Percentiles rank a stretch among this genome's conserved stretches.
Evolutionary conservation across 2,329 filamentous ascomycete species (phyloP).

Genomic region (Botrytis galanthina): DNA sequence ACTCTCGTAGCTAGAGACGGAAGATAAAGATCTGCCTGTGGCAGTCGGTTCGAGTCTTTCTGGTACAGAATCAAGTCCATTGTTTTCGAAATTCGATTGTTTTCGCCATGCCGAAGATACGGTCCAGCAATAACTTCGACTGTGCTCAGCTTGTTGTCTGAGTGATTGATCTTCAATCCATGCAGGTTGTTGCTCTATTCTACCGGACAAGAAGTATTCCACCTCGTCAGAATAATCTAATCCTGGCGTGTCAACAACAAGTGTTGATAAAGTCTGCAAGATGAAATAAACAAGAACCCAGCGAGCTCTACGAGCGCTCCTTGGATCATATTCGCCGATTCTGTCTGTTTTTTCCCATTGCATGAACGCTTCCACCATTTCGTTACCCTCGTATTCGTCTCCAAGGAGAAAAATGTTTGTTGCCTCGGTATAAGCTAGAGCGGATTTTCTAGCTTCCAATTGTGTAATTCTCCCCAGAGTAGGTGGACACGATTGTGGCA

Average conservation of each 20-base stretch:
- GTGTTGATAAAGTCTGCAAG: slow-evolving; percentile 57
- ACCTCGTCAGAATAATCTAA: slow-evolving; percentile 53
- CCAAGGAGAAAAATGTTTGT: slow-evolving; percentile 58
- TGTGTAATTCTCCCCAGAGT: slow-evolving; percentile 26
- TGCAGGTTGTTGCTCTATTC: slow-evolving; percentile 53
- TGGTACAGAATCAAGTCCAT: background rate
- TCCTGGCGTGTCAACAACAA: slow-evolving; percentile 56
- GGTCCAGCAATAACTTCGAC: slow-evolving; percentile 38
- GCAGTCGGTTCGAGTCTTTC: background rate
- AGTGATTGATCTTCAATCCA: slow-evolving; percentile 45
- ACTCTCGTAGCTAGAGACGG: slow-evolving; percentile 16
- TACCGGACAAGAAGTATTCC: slow-evolving; percentile 55
- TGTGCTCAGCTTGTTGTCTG: slow-evolving; percentile 36
- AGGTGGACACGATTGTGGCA: slow-evolving; percentile 52
- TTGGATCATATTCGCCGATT: slow-evolving; percentile 51
- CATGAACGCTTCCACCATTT: slow-evolving; percentile 54
- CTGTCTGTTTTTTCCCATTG: slow-evolving; percentile 56
- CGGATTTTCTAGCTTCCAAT: slow-evolving; percentile 33
- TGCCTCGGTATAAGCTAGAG: slow-evolving; percentile 56
- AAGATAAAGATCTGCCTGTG: background rate
- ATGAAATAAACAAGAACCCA: slow-evolving; percentile 62
- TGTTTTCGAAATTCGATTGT: background rate
- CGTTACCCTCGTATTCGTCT: slow-evolving; percentile 52
- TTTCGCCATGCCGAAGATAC: slow-evolving; percentile 20
- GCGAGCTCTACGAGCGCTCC: slow-evolving; percentile 54